A percentile compares a stretch with the other conserved stretches of the same genome.
Conservation (phyloP, 23 red algal genomes). For the Chondrus crispus region DNA sequence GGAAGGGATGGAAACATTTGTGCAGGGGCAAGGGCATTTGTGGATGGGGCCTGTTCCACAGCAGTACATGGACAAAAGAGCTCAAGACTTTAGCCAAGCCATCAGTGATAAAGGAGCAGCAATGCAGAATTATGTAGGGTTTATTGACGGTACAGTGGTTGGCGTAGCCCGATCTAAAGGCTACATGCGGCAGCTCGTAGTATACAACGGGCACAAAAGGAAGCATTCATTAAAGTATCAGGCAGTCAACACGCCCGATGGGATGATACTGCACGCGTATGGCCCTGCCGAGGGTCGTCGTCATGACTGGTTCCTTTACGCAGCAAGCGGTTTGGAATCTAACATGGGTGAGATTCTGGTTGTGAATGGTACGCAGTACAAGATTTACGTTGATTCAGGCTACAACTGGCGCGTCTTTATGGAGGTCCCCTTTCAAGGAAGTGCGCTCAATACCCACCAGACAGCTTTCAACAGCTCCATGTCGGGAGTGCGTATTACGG, state of each 20-base stretch:
- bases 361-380: neutral
- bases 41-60: neutral
- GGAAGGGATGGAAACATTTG: neutral
- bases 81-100: neutral
- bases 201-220: slow-evolving; percentile 29
- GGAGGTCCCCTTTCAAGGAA: neutral
- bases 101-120: neutral
- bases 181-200: neutral
- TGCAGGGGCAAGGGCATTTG: neutral
- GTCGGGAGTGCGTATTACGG: neutral
- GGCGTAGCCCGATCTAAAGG: neutral
- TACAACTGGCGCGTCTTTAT: neutral
- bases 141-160: neutral
- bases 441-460: neutral
- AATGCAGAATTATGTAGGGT: neutral
- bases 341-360: neutral
- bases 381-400: neutral
- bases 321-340: neutral
- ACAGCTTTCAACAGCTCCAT: slow-evolving; percentile 10
- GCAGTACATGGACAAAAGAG: neutral
- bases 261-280: neutral
- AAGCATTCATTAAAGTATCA: slow-evolving; percentile 11
- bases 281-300: neutral
- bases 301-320: slow-evolving; percentile 1
- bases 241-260: slow-evolving; percentile 6